Conservation (phyloP, 176 grass and related monocot species). For the Lolium rigidum region DNA sequence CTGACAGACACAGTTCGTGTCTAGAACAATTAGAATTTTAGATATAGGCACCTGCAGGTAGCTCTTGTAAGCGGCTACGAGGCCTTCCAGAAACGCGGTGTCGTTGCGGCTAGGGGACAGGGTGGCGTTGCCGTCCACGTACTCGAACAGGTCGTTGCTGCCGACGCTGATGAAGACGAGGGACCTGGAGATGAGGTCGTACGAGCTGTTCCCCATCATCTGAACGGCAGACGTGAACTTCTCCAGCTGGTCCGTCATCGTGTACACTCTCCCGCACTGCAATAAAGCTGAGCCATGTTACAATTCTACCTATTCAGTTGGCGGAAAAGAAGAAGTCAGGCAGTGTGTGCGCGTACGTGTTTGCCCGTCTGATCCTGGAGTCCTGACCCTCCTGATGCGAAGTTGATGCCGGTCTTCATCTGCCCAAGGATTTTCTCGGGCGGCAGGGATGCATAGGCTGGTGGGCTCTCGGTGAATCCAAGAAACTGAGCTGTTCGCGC, state of each 20-base stretch:
- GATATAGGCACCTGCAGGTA: slow-evolving; percentile 43
- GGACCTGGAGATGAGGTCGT: slow-evolving; percentile 49
- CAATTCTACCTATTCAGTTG: background rate
- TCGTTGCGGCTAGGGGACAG: background rate
- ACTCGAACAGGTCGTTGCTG: slow-evolving; percentile 71
- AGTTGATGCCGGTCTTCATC: slow-evolving; percentile 74
- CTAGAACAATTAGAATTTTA: background rate
- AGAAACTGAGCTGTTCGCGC: slow-evolving; percentile 48
- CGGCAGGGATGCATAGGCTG: slow-evolving; percentile 58
- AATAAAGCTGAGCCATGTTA: too few relatives aligned
- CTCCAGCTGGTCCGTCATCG: slow-evolving; percentile 43
- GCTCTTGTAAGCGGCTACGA: slow-evolving; percentile 35
- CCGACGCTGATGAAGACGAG: slow-evolving; percentile 65
- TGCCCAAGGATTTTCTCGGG: slow-evolving; percentile 24
- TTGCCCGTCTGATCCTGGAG: slow-evolving; percentile 46
- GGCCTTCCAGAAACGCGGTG: slow-evolving; percentile 27
- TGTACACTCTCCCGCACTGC: slow-evolving; percentile 1
- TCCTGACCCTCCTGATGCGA: slow-evolving; percentile 87
- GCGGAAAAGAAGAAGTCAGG: too few relatives aligned
- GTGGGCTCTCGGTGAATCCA: slow-evolving; percentile 76
- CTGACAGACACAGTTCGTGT: too few relatives aligned
- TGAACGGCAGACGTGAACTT: slow-evolving; percentile 34
- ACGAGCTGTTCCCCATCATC: slow-evolving; percentile 4
- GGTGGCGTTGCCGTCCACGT: background rate
- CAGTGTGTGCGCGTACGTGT: background rate